A percentile compares a stretch with the other conserved stretches of the same genome.
phyloP scores from a whole-genome alignment of 352 stramenopile genomes.

The Phytophthora foliorum region DNA sequence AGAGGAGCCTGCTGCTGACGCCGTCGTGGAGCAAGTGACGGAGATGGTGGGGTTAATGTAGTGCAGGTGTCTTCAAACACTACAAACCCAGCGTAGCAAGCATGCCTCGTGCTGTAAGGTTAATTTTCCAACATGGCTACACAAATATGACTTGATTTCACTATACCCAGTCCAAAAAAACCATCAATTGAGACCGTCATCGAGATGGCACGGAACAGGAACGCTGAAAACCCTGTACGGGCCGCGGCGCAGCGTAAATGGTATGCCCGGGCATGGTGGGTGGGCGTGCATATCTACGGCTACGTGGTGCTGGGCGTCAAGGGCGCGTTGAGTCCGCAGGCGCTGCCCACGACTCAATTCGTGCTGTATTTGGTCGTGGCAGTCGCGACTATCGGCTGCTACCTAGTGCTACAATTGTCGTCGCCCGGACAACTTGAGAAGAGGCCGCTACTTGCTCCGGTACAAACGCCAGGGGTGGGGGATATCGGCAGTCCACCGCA shows the following conservation, averaged over 20 bases:
- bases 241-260: conserved; percentile 61
- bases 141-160: conserved; percentile 33
- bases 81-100: not conserved
- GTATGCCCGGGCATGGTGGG: conserved; percentile 77
- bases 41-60: conserved; percentile 50
- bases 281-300: conserved; percentile 68
- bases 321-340: conserved; percentile 35
- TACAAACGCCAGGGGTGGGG: conserved; percentile 15
- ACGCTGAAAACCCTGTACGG: conserved; percentile 37
- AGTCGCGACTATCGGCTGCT: conserved; percentile 51
- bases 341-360: conserved; percentile 52
- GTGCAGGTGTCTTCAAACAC: not conserved
- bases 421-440: conserved; percentile 67
- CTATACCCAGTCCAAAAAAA: conserved; percentile 15
- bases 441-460: conserved; percentile 25
- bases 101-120: not conserved
- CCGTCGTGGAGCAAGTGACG: conserved; percentile 36
- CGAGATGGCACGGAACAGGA: conserved; percentile 35
- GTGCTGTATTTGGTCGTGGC: conserved; percentile 49
- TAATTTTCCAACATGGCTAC: conserved; percentile 25
- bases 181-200: conserved; percentile 7
- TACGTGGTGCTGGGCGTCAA: conserved; percentile 65
- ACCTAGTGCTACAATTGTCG: conserved; percentile 68
- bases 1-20: conserved; percentile 23
- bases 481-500: conserved; percentile 15